Evolutionary conservation across 2,329 filamentous ascomycete genomes (phyloP).

Genomic region (Seiridium cupressi): DNA sequence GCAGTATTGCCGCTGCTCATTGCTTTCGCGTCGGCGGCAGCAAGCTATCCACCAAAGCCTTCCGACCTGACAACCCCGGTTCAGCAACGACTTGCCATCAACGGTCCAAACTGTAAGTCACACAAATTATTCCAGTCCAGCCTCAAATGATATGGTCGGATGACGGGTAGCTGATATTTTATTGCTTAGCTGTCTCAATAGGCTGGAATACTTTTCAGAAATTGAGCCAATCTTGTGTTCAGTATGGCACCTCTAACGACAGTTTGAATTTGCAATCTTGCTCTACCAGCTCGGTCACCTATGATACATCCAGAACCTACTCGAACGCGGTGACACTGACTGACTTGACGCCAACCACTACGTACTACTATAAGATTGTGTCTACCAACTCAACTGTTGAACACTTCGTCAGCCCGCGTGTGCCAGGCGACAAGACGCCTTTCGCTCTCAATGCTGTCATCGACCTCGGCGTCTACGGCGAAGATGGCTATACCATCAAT

Average conservation of each 20-base stretch:
- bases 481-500: conserved; percentile 48
- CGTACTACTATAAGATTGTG: conserved; percentile 59
- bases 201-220: conserved; percentile 57
- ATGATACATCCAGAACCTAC: conserved; percentile 52
- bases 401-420: conserved; percentile 52
- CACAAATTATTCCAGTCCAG: not conserved
- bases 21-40: conserved; percentile 21
- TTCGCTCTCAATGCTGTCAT: conserved; percentile 53
- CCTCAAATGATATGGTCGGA: no score
- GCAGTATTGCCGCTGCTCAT: conserved; percentile 25
- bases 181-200: conserved; percentile 43
- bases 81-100: conserved; percentile 52
- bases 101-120: conserved; percentile 43
- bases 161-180: not conserved
- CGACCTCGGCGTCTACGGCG: conserved; percentile 54
- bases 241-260: conserved; percentile 44
- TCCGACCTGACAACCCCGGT: conserved; percentile 49
- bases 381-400: conserved; percentile 54
- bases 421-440: conserved; percentile 51
- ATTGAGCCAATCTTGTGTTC: conserved; percentile 44
- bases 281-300: conserved; percentile 46
- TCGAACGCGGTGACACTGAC: conserved; percentile 47
- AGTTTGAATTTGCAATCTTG: conserved; percentile 39
- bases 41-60: conserved; percentile 44
- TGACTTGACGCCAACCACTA: conserved; percentile 47